Evolutionary conservation across 2,329 filamentous ascomycete genomes (phyloP).

Genomic region (Teratosphaeria zuluensis): DNA sequence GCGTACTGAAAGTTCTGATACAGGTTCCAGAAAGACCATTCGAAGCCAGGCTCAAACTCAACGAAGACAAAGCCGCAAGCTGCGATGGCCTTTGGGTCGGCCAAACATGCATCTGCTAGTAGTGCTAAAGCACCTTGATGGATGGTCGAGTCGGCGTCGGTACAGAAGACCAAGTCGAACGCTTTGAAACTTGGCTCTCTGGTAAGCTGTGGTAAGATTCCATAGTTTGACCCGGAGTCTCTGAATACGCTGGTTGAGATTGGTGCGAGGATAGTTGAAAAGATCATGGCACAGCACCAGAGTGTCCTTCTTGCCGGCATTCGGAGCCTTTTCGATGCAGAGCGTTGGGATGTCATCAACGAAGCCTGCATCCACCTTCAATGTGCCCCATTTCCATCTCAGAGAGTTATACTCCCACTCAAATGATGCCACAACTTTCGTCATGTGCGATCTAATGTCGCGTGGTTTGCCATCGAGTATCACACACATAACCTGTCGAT

Average conservation of each 20-base stretch:
- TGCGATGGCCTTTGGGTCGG: background rate
- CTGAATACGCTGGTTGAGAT: background rate
- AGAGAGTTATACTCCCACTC: background rate
- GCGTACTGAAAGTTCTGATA: background rate
- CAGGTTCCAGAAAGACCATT: background rate
- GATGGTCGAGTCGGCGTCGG: background rate
- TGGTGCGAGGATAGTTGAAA: background rate
- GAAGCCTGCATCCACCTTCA: background rate
- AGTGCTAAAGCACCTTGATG: background rate
- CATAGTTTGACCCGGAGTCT: background rate
- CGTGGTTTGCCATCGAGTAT: background rate
- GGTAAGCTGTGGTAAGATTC: background rate
- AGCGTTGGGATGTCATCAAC: background rate
- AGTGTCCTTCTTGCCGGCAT: background rate
- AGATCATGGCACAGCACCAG: background rate
- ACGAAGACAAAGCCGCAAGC: background rate
- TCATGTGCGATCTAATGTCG: background rate
- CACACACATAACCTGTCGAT: background rate
- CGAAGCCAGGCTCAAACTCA: background rate
- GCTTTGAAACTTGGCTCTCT: background rate
- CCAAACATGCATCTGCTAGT: background rate
- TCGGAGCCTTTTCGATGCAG: background rate
- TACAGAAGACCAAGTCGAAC: background rate
- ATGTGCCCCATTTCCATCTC: background rate
- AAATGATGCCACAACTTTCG: background rate